Evolutionary conservation across 2,329 filamentous ascomycete species (phyloP), one percentile per base, ranked within the genome.

Genomic region (Orbilia blumenaviensis): DNA sequence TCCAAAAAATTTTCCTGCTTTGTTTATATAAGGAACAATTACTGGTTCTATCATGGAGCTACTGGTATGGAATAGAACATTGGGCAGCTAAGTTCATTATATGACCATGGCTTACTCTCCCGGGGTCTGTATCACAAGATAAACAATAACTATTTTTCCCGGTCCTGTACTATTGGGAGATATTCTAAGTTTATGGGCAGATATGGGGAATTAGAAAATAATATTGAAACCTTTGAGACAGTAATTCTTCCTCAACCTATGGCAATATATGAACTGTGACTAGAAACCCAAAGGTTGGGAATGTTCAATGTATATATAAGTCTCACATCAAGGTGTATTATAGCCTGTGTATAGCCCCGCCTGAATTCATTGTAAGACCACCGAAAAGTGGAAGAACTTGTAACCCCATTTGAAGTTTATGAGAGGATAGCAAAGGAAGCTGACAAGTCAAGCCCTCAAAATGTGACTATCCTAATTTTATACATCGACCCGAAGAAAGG

Each of bases 381-480:
- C 23, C 50, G 41, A n/a, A 44, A 21, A 18, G 42, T 78, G 27
- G 16, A 36, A 6, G 60, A 50, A 0, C 50, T 50, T 34, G 12
- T 16, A 1, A 62, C 64, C 4, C 64, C n/a, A n/a, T n/a, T n/a
- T n/a, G n/a, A n/a, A n/a, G n/a, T n/a, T n/a, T n/a, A n/a, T n/a
- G 71, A 82, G 10, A 54, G 66, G 2, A 76, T 80, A 0, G 81
- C 82, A 0, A 80, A 79, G 44, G 78, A 81, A 10, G 79, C 80
- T 2, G 81, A 81, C 0, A 77, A 83, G 0, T 80, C 83, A 77
- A 83, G 0, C 80, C 83, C 41, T 81, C 83, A 48, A 81, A 80
- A 0, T 85, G 81, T 38, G 74, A 86, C 27, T 86, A 86, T 79
- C 81, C 84, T 60, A 86, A 86, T 78, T n/a, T n/a, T n/a, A n/a